Evolutionary conservation across 1,284 basidiomycete species (phyloP), one percentile per base, ranked within the genome.

Genomic region (Moesziomyces sp.): DNA sequence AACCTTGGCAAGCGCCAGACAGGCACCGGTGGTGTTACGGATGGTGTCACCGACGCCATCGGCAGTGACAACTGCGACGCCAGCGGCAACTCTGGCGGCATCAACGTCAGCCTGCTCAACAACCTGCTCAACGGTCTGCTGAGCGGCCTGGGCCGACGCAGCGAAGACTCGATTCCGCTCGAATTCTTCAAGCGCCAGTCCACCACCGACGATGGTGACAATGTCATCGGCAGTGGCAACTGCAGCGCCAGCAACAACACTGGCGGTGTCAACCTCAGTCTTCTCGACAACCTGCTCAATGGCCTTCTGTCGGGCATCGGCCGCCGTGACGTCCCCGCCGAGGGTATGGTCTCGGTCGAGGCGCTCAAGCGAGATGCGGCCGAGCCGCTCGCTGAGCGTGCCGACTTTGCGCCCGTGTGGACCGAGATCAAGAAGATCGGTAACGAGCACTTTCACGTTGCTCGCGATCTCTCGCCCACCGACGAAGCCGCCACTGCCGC

Each of bases 331-430:
- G 24, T 64, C 11, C 44, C 52, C 35, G 28, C 44, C 23, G 48
- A 46, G 10, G 56, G 50, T 10, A 46, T 53, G 52, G 53, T 66
- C 9, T 42, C 58, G 28, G 52, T 60, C 18, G 57, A 66, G 30
- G 50, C 44, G 30, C 52, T 66, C 44, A 52, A 66, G 53, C 56
- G 64, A 44, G 64, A 66, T 19, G 51, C 58, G 23, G 45, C 26
- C 13, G 47, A 52, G n/a, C 53, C 50, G 7, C 50, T 63, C 8
- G 23, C 48, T 28, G 60, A 38, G 14, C 68, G 75, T 9, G 75
- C 75, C 21, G 75, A 77, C 34, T 76, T 77, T 50, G 48, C 53
- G n/a, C 75, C 73, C 34, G 73, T 77, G 44, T 77, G 75, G 75
- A 19, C 14, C 26, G 68, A 76, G 66, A 58, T 77, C 44, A 76